Evolutionary conservation across 1,284 basidiomycete species (phyloP), one percentile per base, ranked within the genome.

Genomic region (Meira nashicola): DNA sequence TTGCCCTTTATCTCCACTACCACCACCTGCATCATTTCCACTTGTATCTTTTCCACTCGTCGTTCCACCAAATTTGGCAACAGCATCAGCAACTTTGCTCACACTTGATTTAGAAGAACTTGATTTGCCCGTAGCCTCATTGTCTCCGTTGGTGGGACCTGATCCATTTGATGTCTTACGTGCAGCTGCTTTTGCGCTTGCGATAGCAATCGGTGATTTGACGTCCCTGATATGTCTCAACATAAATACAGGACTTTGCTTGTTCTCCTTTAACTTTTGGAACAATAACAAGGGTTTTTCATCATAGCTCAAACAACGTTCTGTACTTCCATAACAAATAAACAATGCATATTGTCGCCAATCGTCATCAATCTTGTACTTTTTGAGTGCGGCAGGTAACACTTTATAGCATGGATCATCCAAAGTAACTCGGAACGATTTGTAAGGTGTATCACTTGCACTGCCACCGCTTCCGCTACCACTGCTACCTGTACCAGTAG

Each of bases 281-380:
- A 97, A 97, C 39, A 98, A 85, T 39, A 97, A 83, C 48, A 99
- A 82, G 0, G 95, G 95, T 78, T 97, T 97, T 80, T 99, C 95
- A 73, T 99, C 95, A 73, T 95, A 97, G 73, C 89, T 90, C 59
- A 99, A 80, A 81, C 95, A 99, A 37, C 95, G 86, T 78, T 99
- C 95, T 2, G 65, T 84, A 62, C 88, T 87, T 14, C 91, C 93
- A 78, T 93, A 96, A 74, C 93, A 97, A 67, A 98, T 97, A 80
- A 99, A 98, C 85, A 99, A 88, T 23, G 94, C 95, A 81, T 98
- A 98, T 74, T 91, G 89, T 82, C 91, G 88, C 93, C 94, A 98
- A 78, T 92, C 93, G 71, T 98, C 95, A 76, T 93, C 93, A 80
- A 98, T 97, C 78, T 92, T 92, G 81, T 98, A 99, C 80, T 97